These are phyloP conservation scores for Aspergillus hancockii DNA, from an alignment of 495 filamentous ascomycete species.

Conservation along the genomic window DNA sequence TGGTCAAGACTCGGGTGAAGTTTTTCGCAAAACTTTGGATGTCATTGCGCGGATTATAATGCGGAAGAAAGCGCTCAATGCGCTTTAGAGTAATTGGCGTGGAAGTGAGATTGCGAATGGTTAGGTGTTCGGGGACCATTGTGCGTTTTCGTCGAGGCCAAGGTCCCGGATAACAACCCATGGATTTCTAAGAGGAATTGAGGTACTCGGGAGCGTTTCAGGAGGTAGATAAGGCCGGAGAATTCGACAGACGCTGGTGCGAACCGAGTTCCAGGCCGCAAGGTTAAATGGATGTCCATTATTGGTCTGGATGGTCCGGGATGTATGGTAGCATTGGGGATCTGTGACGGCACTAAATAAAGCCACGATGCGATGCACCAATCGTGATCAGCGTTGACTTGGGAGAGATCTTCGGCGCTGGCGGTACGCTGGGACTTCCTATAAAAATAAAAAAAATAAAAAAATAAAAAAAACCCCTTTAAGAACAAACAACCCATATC, in stretches of 20 bases:
- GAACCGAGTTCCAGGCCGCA: constrained; percentile 10
- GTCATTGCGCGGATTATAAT: constrained; percentile 48
- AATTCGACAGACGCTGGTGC: background rate
- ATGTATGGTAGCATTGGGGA: constrained; percentile 8
- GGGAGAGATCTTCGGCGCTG: no score
- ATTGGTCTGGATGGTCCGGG: constrained; percentile 14
- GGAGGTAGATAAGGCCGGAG: background rate
- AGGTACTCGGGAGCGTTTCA: background rate
- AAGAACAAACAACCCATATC: no score
- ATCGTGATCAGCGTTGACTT: constrained; percentile 6
- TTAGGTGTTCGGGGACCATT: constrained; percentile 56
- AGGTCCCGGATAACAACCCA: background rate
- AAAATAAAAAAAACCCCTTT: no score
- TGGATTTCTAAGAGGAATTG: background rate
- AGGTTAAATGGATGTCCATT: constrained; percentile 12
- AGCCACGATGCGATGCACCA: constrained; percentile 12
- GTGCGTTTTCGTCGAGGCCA: constrained; percentile 3
- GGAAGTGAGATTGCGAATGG: constrained; percentile 84
- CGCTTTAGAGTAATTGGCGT: constrained; percentile 70
- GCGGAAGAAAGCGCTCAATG: constrained; percentile 69
- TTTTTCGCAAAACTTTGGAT: constrained; percentile 46
- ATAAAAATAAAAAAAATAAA: no score
- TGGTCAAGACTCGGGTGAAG: constrained; percentile 52
- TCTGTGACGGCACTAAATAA: constrained; percentile 11
- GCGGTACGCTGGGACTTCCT: no score